Base-by-base conservation (phyloP, 352 stramenopile genomes). In the Globisporangium okanoganense region DNA sequence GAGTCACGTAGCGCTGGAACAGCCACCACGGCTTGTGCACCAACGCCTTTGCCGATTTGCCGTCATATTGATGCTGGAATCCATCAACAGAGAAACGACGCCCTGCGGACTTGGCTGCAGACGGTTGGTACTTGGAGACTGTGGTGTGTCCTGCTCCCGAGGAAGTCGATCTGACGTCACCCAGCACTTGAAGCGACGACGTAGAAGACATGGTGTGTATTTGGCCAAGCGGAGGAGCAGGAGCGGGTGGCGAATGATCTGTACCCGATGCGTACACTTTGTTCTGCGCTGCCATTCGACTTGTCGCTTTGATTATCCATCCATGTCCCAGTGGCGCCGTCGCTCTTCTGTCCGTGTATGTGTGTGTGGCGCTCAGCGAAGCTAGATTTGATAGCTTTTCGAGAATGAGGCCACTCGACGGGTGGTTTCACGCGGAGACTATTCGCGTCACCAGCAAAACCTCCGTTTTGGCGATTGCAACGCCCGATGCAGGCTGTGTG, bases 1-100 rank as follows among this genome's bases (percentile, higher is more conserved):
- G 70, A 22, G 62, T 52, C 24, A 78, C 57, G 45, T 57, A 57
- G 12, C n/a, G 35, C 54, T 61, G 49, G 38, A 65, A 31, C 7
- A 62, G 56, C 45, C 56, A 29, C 56, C 56, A 49, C 12, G 45
- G 56, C 0, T 27, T 51, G 14, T 24, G 24, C 16, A 62, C 10
- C 20, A 54, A 18, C 20, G 27, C 27, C 27, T 6, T 40, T 14
- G 16, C 20, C 18, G 27, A 24, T 25, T 35, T 35, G 16, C 27
- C 48, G 10, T 24, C 5, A 2, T n/a, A 25, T 20, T 24, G 48
- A 6, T 12, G 48, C 16, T 18, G 29, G 10, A 35, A 54, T 18
- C 27, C 18, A 10, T 54, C 48, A 18, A 25, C 18, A 14, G 48
- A 54, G 16, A 35, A 54, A 6, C 8, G 18, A 25, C 4, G 2